These are phyloP conservation scores for Ballota nigra DNA, from an alignment of 257 asterid species.

Conservation along the genomic window DNA sequence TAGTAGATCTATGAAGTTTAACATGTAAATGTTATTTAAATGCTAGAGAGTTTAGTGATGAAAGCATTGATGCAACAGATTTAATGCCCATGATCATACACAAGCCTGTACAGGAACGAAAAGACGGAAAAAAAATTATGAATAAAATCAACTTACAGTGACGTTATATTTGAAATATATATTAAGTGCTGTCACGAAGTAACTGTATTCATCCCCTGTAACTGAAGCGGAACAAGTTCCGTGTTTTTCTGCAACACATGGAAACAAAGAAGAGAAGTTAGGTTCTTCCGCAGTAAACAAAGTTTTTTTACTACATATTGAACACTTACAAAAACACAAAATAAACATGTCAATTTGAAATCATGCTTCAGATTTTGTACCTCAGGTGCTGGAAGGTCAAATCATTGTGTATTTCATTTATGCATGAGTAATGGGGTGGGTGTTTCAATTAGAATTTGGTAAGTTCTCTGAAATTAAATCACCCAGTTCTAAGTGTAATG, in stretches of 20 bases:
- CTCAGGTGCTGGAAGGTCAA: background rate
- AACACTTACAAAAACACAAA: background rate
- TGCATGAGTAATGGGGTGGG: constrained; percentile 1
- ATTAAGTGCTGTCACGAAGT: constrained; percentile 69
- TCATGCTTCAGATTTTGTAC: background rate
- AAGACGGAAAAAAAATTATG: constrained; percentile 3
- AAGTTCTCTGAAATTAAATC: constrained; percentile 11
- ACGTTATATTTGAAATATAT: constrained; percentile 77
- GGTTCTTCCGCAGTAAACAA: constrained; percentile 6
- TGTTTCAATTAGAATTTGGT: background rate
- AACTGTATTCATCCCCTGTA: constrained; percentile 70
- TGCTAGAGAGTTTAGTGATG: background rate
- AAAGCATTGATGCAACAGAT: background rate
- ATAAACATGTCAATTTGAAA: background rate
- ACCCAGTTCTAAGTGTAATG: background rate
- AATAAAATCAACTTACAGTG: constrained; percentile 62
- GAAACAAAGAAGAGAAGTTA: constrained; percentile 24
- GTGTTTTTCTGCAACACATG: constrained; percentile 67
- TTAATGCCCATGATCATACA: background rate
- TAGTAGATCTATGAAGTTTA: background rate
- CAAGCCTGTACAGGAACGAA: constrained; percentile 16
- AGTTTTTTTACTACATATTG: background rate
- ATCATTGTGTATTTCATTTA: background rate
- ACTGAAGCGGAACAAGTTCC: constrained; percentile 86
- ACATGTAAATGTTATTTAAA: background rate